phyloP scores from a whole-genome alignment of 106 monocot genomes.

The Allium sativum region DNA sequence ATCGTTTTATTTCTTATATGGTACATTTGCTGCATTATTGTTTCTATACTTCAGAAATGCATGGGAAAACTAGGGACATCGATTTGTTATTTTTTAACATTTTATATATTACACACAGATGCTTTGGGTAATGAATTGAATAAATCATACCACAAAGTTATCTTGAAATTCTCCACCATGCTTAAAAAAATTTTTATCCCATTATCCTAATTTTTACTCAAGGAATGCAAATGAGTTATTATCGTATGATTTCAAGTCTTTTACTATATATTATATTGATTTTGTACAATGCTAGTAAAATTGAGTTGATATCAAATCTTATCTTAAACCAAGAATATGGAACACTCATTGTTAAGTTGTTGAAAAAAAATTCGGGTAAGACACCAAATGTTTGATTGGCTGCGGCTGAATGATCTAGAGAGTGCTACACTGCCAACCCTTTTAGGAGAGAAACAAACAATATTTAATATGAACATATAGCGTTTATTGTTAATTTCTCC shows the following conservation, averaged over 20 bases:
- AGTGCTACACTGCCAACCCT: conserved; percentile 34
- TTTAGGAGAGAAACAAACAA: conserved; percentile 33
- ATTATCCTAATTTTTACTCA: conserved; percentile 62
- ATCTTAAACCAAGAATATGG: conserved; percentile 42
- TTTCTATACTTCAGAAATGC: conserved; percentile 55
- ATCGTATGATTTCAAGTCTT: neutral
- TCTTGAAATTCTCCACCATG: conserved; percentile 48
- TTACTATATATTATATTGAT: neutral
- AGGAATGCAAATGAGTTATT: conserved; percentile 60
- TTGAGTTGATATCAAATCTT: conserved; percentile 26
- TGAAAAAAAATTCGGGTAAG: conserved; percentile 79
- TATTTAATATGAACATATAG: conserved; percentile 40
- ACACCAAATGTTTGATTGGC: conserved; percentile 66
- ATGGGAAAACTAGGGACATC: conserved; percentile 44
- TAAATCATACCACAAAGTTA: conserved; percentile 56
- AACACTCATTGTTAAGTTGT: conserved; percentile 53
- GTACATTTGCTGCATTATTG: conserved; percentile 52
- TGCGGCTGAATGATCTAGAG: conserved; percentile 69
- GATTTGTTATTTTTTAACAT: conserved; percentile 40
- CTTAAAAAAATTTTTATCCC: conserved; percentile 55
- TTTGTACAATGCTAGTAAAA: no score
- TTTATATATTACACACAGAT: conserved; percentile 48
- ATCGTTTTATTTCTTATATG: conserved; percentile 26
- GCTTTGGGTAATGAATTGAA: conserved; percentile 28
- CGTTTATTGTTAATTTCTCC: conserved; percentile 5